Conservation (phyloP, 768 basidiomycete genomes). For the Hebeloma cylindrosporum region DNA sequence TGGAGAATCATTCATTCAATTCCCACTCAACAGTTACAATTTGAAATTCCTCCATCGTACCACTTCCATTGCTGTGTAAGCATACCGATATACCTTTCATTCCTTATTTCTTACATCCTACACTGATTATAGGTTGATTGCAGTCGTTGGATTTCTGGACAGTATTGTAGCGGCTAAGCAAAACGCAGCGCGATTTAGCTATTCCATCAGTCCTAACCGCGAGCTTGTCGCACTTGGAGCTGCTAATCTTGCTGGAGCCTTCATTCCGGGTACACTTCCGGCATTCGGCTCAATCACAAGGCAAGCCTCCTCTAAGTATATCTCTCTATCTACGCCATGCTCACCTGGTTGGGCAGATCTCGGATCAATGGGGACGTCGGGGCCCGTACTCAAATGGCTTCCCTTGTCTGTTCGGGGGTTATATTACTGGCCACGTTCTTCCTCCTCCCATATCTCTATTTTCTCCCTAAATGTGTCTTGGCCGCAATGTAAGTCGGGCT, state of each 20-base stretch:
- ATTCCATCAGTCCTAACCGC: constrained; percentile 90
- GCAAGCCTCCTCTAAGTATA: constrained; percentile 35
- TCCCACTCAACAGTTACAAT: constrained; percentile 65
- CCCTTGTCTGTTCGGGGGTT: constrained; percentile 69
- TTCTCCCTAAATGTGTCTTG: constrained; percentile 86
- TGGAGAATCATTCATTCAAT: constrained; percentile 62
- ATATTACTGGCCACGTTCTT: constrained; percentile 88
- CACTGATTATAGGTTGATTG: constrained; percentile 55
- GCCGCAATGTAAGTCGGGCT: constrained; percentile 70
- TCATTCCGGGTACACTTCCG: constrained; percentile 87
- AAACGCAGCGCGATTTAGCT: constrained; percentile 79
- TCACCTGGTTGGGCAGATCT: constrained; percentile 44
- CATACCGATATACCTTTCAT: neutral
- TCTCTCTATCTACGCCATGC: neutral
- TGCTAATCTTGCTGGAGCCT: constrained; percentile 74
- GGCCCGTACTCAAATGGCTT: constrained; percentile 86
- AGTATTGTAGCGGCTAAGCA: constrained; percentile 96
- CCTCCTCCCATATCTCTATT: constrained; percentile 82
- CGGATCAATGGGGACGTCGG: constrained; percentile 91
- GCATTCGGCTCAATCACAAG: constrained; percentile 93
- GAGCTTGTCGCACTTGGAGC: constrained; percentile 93
- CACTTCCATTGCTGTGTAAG: constrained; percentile 80
- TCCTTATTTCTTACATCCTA: neutral
- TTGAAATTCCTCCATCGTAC: constrained; percentile 72
- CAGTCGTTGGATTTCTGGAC: constrained; percentile 89